Conservation (phyloP, 805 yeast genomes). For the Pichia membranifaciens region DNA sequence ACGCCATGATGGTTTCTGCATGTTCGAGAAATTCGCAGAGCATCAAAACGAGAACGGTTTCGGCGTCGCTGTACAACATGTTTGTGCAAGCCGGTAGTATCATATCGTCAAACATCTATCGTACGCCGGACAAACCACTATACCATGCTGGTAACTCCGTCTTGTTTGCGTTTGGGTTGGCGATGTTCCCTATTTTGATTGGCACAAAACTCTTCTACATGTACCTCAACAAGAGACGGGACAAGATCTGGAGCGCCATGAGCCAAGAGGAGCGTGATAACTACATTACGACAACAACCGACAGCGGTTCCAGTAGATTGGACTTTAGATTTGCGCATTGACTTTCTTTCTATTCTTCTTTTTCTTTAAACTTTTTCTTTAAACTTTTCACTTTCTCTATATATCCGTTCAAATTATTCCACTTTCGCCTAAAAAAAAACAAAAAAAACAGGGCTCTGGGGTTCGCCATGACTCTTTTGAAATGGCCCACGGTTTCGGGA, state of each 20-base stretch:
- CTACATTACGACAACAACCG: constrained; percentile 41
- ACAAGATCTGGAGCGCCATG: constrained; percentile 45
- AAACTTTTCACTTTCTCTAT: not conserved
- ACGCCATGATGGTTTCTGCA: constrained; percentile 54
- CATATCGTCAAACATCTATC: constrained; percentile 50
- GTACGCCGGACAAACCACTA: constrained; percentile 50
- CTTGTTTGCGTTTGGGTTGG: constrained; percentile 32
- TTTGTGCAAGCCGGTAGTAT: constrained; percentile 55
- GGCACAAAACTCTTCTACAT: constrained; percentile 35
- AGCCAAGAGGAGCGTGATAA: constrained; percentile 42
- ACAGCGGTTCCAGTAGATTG: constrained; percentile 53
- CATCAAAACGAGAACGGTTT: constrained; percentile 57
- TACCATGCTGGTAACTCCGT: constrained; percentile 52
- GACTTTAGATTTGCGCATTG: constrained; percentile 35
- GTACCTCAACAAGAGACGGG: constrained; percentile 39
- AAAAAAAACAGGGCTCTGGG: no score
- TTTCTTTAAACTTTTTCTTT: not conserved
- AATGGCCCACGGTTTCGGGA: no score
- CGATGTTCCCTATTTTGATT: constrained; percentile 26
- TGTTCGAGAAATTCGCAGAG: constrained; percentile 57
- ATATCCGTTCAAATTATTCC: no score
- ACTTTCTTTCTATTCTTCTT: not conserved
- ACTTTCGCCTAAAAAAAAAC: no score
- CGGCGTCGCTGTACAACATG: constrained; percentile 59
- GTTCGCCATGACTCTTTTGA: no score